Evolutionary conservation across 164 flowering plant species (phyloP).

Genomic region (Chloranthus sessilifolius): DNA sequence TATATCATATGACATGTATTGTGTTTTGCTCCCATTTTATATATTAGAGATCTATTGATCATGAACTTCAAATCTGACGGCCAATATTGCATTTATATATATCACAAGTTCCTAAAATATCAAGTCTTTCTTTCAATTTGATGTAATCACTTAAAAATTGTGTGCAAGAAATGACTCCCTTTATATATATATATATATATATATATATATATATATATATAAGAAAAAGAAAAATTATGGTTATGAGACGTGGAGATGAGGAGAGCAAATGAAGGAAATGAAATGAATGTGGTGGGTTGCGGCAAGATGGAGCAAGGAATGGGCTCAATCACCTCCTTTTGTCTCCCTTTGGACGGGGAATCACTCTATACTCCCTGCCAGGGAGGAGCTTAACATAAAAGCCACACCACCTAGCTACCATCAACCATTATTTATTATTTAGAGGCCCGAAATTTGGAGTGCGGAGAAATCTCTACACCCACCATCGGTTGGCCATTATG

Average conservation of each 20-base stretch:
- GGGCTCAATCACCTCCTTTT: background rate
- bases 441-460: too few species aligned
- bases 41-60: too few species aligned
- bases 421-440: too few species aligned
- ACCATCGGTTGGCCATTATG: too few species aligned
- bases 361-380: background rate
- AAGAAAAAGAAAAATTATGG: background rate
- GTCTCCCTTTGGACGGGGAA: background rate
- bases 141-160: background rate
- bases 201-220: too few species aligned
- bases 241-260: background rate
- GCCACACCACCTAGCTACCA: background rate
- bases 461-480: too few species aligned
- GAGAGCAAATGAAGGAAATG: background rate
- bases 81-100: too few species aligned
- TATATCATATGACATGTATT: too few species aligned
- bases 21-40: too few species aligned
- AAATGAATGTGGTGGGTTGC: background rate
- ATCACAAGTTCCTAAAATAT: too few species aligned
- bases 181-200: too few species aligned
- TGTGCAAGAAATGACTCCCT: background rate
- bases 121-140: background rate
- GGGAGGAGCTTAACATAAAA: background rate
- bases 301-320: background rate
- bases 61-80: too few species aligned